A percentile compares a stretch with the other conserved stretches of the same genome.
phyloP scores from a whole-genome alignment of 2,329 filamentous ascomycete genomes.

The Pseudogymnoascus verrucosus region DNA sequence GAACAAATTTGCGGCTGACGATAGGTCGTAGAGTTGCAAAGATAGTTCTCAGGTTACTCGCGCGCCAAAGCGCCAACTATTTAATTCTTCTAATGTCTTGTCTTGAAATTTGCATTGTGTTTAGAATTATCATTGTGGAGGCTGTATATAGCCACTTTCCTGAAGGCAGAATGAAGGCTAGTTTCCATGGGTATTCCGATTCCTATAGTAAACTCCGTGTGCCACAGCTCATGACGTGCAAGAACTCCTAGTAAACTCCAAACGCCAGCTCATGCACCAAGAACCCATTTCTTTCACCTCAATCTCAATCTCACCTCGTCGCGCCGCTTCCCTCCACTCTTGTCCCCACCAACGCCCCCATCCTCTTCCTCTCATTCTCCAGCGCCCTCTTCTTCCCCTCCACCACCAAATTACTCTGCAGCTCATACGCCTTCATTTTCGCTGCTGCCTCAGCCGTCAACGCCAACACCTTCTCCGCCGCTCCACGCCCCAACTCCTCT shows the following conservation, averaged over 20 bases:
- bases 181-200: not conserved
- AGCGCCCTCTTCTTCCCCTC: constrained; percentile 4
- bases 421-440: constrained; percentile 20
- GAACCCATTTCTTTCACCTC: not conserved
- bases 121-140: not conserved
- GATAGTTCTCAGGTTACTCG: not conserved
- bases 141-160: not conserved
- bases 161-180: not conserved
- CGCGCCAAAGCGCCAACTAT: constrained; percentile 1
- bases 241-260: not conserved
- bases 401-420: constrained; percentile 13
- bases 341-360: not conserved
- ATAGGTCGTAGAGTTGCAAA: constrained; percentile 33
- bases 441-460: constrained; percentile 22
- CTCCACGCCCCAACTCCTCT: constrained; percentile 32
- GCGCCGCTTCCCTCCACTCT: not conserved
- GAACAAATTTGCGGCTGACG: constrained; percentile 43
- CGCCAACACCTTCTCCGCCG: constrained; percentile 31
- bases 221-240: not conserved
- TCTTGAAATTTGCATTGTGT: not conserved
- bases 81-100: not conserved
- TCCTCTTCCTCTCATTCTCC: not conserved
- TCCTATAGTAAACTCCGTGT: not conserved
- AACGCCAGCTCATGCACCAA: not conserved
- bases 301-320: not conserved